These are phyloP conservation scores for Epichloe baconii DNA, from an alignment of 2,329 filamentous ascomycete genomes.

Conservation along the genomic window DNA sequence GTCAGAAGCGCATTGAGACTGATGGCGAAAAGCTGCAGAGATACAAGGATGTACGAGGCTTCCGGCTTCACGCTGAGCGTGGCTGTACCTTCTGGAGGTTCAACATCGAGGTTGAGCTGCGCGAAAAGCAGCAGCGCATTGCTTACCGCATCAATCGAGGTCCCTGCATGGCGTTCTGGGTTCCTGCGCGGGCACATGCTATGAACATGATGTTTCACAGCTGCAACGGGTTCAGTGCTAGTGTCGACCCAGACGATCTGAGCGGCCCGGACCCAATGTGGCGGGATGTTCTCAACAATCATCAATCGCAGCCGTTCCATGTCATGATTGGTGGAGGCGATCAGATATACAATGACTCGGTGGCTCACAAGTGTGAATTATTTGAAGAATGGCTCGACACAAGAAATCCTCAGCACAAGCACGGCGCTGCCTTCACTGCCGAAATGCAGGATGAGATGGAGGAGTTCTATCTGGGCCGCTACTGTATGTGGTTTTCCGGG, in stretches of 20 bases:
- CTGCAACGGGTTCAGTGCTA: slow-evolving; percentile 87
- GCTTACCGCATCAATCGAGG: slow-evolving; percentile 93
- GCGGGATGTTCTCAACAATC: slow-evolving; percentile 87
- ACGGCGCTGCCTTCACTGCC: slow-evolving; percentile 60
- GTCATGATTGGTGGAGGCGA: slow-evolving; percentile 97
- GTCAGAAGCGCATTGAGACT: slow-evolving; percentile 36
- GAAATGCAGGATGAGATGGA: slow-evolving; percentile 86
- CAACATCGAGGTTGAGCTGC: slow-evolving; percentile 83
- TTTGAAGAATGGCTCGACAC: slow-evolving; percentile 79
- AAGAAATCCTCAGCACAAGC: slow-evolving; percentile 68
- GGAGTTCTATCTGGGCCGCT: slow-evolving; percentile 74
- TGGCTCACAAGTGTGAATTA: slow-evolving; percentile 58
- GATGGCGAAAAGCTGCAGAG: slow-evolving; percentile 75
- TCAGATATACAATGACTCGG: slow-evolving; percentile 88
- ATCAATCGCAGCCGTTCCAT: slow-evolving; percentile 87
- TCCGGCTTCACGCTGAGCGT: slow-evolving; percentile 70
- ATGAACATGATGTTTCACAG: slow-evolving; percentile 99
- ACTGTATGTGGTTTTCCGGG: slow-evolving; percentile 98
- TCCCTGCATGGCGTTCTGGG: slow-evolving; percentile 85
- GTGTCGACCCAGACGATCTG: slow-evolving; percentile 64
- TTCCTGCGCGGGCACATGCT: slow-evolving; percentile 65
- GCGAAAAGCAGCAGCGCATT: slow-evolving; percentile 65
- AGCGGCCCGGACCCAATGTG: slow-evolving; percentile 92
- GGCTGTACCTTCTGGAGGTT: slow-evolving; percentile 96
- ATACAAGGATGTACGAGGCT: slow-evolving; percentile 71